These are phyloP conservation scores for Fusarium incarnatum DNA, from an alignment of 2,329 filamentous ascomycete genomes.

Conservation along the genomic window DNA sequence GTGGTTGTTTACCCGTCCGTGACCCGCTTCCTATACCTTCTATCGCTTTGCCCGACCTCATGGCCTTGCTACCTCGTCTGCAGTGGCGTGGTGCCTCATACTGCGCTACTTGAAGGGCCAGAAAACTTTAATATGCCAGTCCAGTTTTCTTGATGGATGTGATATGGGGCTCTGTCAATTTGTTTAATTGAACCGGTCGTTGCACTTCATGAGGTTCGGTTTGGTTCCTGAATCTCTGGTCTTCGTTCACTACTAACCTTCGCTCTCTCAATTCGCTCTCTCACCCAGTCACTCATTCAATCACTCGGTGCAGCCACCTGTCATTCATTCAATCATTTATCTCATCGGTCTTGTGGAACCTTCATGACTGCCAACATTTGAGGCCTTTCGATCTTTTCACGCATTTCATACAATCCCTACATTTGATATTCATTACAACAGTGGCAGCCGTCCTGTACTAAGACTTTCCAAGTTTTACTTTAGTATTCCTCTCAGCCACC, in stretches of 20 bases:
- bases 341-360: constrained; percentile 7
- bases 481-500: background rate
- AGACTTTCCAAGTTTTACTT: background rate
- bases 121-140: constrained; percentile 30
- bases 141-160: constrained; percentile 6
- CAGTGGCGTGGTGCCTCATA: constrained; percentile 29
- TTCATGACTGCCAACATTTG: constrained; percentile 15
- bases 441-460: background rate
- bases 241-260: constrained; percentile 19
- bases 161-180: constrained; percentile 20
- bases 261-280: constrained; percentile 20
- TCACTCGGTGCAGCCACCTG: constrained; percentile 13
- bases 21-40: constrained; percentile 22
- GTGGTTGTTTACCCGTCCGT: background rate
- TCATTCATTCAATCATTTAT: constrained; percentile 28
- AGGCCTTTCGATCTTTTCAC: constrained; percentile 25
- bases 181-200: constrained; percentile 26
- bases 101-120: constrained; percentile 16
- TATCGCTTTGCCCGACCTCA: constrained; percentile 34
- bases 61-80: constrained; percentile 14
- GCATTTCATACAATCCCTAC: background rate
- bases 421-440: background rate
- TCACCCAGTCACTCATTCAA: constrained; percentile 4
- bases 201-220: constrained; percentile 8
- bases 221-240: constrained; percentile 1